Evolutionary conservation across 2,329 filamentous ascomycete species (phyloP), one percentile per base, ranked within the genome.

Genomic region (Diaporthe vaccinii): DNA sequence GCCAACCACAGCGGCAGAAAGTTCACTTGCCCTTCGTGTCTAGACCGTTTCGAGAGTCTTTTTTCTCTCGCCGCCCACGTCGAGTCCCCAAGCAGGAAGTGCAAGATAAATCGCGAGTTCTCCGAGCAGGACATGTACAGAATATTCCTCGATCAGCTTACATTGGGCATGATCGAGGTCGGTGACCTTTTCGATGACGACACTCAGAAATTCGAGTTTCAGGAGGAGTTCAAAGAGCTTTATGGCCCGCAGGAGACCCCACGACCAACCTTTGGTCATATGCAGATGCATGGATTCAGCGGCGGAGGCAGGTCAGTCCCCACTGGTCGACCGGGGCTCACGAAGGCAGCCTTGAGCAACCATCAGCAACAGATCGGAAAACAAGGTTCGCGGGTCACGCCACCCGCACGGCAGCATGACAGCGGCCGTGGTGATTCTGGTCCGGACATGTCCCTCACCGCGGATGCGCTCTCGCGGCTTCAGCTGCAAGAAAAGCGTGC

Each of bases 41-140:
- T 81, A 17, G 80, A 79, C 3, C 79, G 78, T 10, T 91, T 89
- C 78, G 80, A 80, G 10, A 83, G 82, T 2, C 80, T 86, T 28
- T 80, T 84, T 22, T 83, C 86, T 3, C 84, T 90, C 44, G 84
- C 86, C 4, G 83, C 84, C 62, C 90, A 91, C 76, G 85, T 84
- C 31, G 89, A 91, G 78, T 83, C 85, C 1, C 84, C 83, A 72
- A 82, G 83, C 3, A 46, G 81, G 80, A 28, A 67, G 55, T 90
- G 89, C 81, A 80, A 80, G 9, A 83, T 90, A 36, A 85, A 86
- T 5, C 78, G 86, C 4, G 46, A 53, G 34, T 69, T 69, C 8
- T 14, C 28, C 4, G n/a, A 53, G 46, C 82, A 84, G 0, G 80
- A 84, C 15, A 80, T 83, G 20, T 89, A 83, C 74, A 79, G 82